Base-by-base conservation (phyloP, 2,329 filamentous ascomycete genomes). In the Grosmannia huntii region DNA sequence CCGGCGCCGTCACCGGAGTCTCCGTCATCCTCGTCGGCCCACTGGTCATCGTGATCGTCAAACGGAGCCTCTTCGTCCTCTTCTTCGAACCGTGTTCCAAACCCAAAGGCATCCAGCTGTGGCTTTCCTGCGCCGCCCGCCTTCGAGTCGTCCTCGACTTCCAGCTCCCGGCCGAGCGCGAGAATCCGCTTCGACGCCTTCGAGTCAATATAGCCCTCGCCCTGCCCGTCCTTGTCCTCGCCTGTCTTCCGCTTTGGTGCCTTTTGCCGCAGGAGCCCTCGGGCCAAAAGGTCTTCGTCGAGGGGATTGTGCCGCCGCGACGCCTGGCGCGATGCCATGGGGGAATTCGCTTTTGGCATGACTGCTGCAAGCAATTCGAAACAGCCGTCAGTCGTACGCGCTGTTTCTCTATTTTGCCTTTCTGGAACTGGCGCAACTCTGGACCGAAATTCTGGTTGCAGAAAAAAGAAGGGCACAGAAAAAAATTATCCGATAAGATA, bases 281-380 rank as follows among this genome's bases (percentile, higher is more conserved):
- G 80, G 64, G 89, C 78, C 65, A 86, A 73, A 68, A 97, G 79
- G 67, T 97, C 94, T 68, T 95, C 88, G 66, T 92, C 87, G 60
- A 99, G 86, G 48, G 92, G 91, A 65, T 95, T 95, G 74, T 96
- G 92, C 63, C 89, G 84, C 67, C 86, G 83, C 61, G 77, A 77
- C 64, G 36, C 36, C 36, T 77, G 77, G 68, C 78, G 82, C 64
- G 70, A 74, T 59, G 76, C 77, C 64, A 76, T 79, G 21, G 82
- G 77, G 59, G 81, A 80, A 31, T 77, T 81, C 54, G 86, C 84
- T 76, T 95, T 95, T 44, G 90, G 90, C 91, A 96, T 95, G 25
- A 14, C 14, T 31, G 49, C 49, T 25, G 6, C 10, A 1, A 12
- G 14, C 36, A 38, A 38, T 38, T 38, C 36, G 49, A 31, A 31